A percentile compares a stretch with the other conserved stretches of the same genome.
Conservation (phyloP, 495 filamentous ascomycete species). For the Penicillium subrubescens region DNA sequence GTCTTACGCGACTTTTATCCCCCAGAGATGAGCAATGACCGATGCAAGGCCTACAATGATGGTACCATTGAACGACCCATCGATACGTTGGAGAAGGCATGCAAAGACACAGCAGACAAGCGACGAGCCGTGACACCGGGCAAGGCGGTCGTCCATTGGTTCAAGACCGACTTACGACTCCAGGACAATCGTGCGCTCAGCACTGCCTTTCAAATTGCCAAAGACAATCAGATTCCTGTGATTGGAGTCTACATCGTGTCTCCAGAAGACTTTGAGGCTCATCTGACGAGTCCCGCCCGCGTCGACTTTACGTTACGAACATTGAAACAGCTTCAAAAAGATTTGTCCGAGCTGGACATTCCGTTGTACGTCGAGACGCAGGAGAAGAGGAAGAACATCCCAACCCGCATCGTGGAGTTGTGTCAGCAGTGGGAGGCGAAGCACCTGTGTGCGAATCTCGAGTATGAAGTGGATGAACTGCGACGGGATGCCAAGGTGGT, state of each 20-base stretch:
- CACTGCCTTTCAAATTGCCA: constrained; percentile 67
- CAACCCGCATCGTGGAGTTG: constrained; percentile 65
- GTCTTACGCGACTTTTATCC: constrained; percentile 83
- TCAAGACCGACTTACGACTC: constrained; percentile 78
- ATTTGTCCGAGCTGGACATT: constrained; percentile 72
- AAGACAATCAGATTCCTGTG: constrained; percentile 63
- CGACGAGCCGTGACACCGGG: constrained; percentile 50
- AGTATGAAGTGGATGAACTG: constrained; percentile 65
- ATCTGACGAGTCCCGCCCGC: constrained; percentile 68
- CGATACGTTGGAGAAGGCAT: constrained; percentile 56
- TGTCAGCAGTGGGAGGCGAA: constrained; percentile 74
- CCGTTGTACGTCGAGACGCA: constrained; percentile 77
- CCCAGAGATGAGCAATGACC: constrained; percentile 76
- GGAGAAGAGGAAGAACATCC: constrained; percentile 63
- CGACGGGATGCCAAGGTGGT: constrained; percentile 71
- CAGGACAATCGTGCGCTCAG: constrained; percentile 74
- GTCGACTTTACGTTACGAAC: constrained; percentile 81
- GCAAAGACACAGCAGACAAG: constrained; percentile 50
- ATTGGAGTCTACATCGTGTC: constrained; percentile 80
- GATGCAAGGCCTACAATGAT: constrained; percentile 70
- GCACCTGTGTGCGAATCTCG: constrained; percentile 57
- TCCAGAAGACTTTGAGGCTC: constrained; percentile 84
- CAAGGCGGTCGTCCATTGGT: constrained; percentile 84
- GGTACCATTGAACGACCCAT: constrained; percentile 71
- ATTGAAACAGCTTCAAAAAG: constrained; percentile 62